Evolutionary conservation across 2,329 filamentous ascomycete species (phyloP).

Genomic region (Alternaria tenuissima): DNA sequence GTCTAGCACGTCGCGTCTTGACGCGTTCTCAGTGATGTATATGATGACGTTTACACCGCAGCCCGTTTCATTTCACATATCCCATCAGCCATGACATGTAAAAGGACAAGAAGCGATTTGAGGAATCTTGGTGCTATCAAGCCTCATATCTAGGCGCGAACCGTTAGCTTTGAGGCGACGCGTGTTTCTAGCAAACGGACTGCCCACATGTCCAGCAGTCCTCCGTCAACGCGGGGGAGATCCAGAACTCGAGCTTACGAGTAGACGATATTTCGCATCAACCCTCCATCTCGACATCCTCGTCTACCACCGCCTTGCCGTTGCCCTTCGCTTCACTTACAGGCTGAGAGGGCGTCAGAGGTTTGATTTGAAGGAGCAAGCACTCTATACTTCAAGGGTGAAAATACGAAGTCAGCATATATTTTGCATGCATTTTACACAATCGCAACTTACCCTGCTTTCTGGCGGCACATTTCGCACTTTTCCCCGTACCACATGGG

Average conservation of each 20-base stretch:
- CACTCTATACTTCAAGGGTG: neutral
- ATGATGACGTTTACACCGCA: neutral
- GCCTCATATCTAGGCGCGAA: neutral
- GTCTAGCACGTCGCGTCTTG: neutral
- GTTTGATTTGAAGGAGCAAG: neutral
- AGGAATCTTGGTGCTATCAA: neutral
- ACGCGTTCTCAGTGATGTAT: neutral
- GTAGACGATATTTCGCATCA: neutral
- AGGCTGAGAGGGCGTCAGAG: neutral
- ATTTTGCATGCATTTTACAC: neutral
- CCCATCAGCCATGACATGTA: neutral
- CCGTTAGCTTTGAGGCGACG: neutral
- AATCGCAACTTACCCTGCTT: neutral
- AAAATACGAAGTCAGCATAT: neutral
- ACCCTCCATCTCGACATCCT: neutral
- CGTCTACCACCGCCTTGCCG: neutral
- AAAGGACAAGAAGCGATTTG: neutral
- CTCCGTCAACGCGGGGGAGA: neutral
- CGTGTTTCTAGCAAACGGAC: neutral
- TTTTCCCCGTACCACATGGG: constrained; percentile 1
- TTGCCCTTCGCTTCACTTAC: neutral
- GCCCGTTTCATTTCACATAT: too few species aligned
- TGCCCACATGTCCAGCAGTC: neutral
- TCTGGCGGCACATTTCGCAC: neutral
- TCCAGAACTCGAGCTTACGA: neutral